Base-by-base conservation (phyloP, 768 basidiomycete species). In the Albatrellus ellisii region DNA sequence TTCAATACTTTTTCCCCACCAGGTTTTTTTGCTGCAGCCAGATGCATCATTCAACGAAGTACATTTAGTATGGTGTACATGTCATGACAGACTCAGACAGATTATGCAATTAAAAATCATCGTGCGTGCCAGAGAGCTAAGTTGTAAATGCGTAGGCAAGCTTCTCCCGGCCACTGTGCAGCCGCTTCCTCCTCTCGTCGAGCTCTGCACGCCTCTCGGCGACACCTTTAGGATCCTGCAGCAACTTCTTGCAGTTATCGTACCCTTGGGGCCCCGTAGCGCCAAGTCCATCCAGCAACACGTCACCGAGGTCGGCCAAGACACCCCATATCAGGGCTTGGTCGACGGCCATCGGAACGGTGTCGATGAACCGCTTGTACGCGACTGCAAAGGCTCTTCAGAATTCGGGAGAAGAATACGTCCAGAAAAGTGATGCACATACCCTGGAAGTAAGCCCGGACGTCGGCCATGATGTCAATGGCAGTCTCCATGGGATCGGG, bases 371-470 rank as follows among this genome's bases (percentile, higher is more conserved):
- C 0, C 66, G 68, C 46, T 66, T 69, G 49, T 68, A 68, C 0
- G 68, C 58, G 5, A 72, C 70, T 80, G 43, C 5, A 14, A 31
- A 35, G 7, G 22, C 18, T 47, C n/a, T n/a, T n/a, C n/a, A 33
- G 15, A 10, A n/a, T 14, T 11, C 12, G 18, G 41, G 41, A 39
- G 39, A 15, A 8, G 22, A 8, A 34, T 39, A 14, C 32, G 39
- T 34, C 42, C 46, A 36, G 48, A 21, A 24, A 22, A 24, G 18
- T 36, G 18, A 22, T 39, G 18, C 24, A 48, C 51, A 6, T 51
- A 79, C 83, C 81, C 66, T 83, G 77, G 56, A 83, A 84, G 48
- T 84, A 83, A 0, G 76, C 80, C 4, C 78, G 64, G 1, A 82
- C 77, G 42, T 75, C 69, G 0, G 78, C 77, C 79, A 85, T 83